phyloP scores from a whole-genome alignment of 257 asterid species.

The Verbascum thapsus region DNA sequence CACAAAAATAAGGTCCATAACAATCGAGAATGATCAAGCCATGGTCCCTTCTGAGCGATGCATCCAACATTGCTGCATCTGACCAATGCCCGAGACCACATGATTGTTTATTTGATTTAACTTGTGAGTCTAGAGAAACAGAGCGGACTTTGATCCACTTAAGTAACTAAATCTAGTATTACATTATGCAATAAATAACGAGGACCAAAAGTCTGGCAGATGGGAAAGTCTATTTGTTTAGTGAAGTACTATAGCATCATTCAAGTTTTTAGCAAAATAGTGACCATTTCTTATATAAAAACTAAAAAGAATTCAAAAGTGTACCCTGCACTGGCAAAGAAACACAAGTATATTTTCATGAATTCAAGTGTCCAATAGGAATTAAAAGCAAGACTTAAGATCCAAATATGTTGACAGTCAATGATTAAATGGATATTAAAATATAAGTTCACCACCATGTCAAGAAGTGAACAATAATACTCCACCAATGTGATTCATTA shows the following conservation, averaged over 20 bases:
- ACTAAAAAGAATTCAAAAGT: background rate
- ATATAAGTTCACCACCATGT: no score
- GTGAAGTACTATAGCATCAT: no score
- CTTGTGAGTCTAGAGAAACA: background rate
- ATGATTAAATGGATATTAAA: background rate
- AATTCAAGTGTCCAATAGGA: background rate
- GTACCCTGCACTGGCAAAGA: background rate
- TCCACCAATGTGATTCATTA: slow-evolving; percentile 4
- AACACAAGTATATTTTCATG: background rate
- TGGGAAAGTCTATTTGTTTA: no score
- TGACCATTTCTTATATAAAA: no score
- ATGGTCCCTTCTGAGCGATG: background rate
- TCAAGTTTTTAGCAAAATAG: no score
- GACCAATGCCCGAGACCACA: background rate
- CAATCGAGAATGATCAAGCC: no score
- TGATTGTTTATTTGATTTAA: background rate
- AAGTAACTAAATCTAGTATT: no score
- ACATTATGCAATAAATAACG: no score
- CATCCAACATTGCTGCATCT: background rate
- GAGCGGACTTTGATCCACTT: background rate
- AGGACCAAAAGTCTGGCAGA: no score
- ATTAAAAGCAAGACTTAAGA: background rate
- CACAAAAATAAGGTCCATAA: background rate
- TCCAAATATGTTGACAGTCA: slow-evolving; percentile 14
- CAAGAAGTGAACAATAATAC: no score